Evolutionary conservation across 129 eudicot species (phyloP).

Genomic region (Centaurea solstitialis): DNA sequence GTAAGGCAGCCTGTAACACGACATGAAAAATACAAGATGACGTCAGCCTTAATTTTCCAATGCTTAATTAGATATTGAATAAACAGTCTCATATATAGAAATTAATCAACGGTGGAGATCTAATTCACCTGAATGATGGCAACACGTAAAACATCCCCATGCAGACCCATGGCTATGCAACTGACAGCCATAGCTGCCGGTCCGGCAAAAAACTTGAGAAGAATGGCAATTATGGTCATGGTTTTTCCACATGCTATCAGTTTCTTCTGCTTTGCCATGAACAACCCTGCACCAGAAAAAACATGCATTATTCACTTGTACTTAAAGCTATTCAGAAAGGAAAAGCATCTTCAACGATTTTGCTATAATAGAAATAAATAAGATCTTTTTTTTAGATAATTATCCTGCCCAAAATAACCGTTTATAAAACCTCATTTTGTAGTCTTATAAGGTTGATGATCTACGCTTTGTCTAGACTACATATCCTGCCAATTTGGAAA

Average conservation of each 20-base stretch:
- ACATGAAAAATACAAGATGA: neutral
- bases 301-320: neutral
- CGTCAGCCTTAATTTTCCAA: neutral
- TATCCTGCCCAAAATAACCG: no score
- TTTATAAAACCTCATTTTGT: no score
- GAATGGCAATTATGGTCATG: constrained; percentile 61
- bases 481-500: no score
- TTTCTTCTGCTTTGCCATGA: constrained; percentile 84
- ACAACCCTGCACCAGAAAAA: constrained; percentile 50
- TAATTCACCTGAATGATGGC: constrained; percentile 76
- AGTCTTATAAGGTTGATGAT: no score
- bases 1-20: constrained; percentile 69
- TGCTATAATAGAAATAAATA: no score
- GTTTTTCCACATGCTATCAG: constrained; percentile 68
- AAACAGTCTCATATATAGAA: neutral
- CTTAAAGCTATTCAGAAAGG: neutral
- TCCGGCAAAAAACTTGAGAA: constrained; percentile 78
- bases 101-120: neutral
- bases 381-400: no score
- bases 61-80: neutral
- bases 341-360: no score
- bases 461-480: no score
- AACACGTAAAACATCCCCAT: constrained; percentile 79
- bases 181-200: constrained; percentile 84
- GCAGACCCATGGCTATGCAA: constrained; percentile 72